Evolutionary conservation across 768 basidiomycete species (phyloP), one percentile per base, ranked within the genome.

Genomic region (Leucogyrophana mollusca): DNA sequence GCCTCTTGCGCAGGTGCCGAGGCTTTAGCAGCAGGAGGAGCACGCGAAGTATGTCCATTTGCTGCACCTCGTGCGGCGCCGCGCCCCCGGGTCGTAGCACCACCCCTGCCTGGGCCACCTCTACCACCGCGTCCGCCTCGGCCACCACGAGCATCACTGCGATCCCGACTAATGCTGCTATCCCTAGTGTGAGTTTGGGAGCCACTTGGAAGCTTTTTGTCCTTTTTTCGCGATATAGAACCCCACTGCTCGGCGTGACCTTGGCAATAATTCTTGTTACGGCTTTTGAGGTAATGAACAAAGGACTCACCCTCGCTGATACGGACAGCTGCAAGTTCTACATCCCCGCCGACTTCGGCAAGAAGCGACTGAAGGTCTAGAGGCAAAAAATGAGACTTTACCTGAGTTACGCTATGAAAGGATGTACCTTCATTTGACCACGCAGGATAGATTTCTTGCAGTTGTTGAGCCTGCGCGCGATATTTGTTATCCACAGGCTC

Each of bases 161-260:
- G 59, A 52, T 62, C 61, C 25, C 65, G 62, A 41, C 51, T 25
- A 7, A 30, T 4, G 35, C 52, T 49, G 6, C 58, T 56, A 20
- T 85, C 79, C 66, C 82, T 87, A 40, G 82, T 62, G 35, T 58
- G 52, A 33, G 70, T 41, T 34, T 77, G 73, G 32, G 68, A 41
- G 23, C 73, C 34, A 16, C 72, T 40, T 10, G 76, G 56, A 0
- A 53, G 35, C 68, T 89, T 91, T 76, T 91, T 90, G 66, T 92
- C 88, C 73, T 90, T 93, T 79, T 90, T 92, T 66, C 80, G 85
- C 52, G 80, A 81, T 47, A 90, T 90, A 45, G 87, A 80, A 42
- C 79, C 89, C 90, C 90, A 93, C 59, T 85, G 87, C 62, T 83
- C 80, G 38, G 77, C 85, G 54, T 74, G 73, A 58, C 90, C 90